These are phyloP conservation scores for Ochromonas danica DNA, from an alignment of 108 stramenopile species.

Conservation along the genomic window DNA sequence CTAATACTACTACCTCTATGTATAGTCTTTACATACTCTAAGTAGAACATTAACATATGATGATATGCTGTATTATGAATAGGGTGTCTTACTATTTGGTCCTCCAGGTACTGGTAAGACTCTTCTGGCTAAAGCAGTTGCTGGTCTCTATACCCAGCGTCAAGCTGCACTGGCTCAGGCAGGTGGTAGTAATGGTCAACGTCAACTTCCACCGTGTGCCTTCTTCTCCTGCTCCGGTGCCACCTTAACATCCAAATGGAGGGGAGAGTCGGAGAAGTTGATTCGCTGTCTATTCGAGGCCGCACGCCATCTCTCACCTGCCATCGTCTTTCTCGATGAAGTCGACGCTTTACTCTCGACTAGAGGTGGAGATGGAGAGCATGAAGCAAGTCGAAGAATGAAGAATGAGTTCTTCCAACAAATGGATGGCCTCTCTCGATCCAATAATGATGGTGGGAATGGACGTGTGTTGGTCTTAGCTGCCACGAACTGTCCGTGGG, in stretches of 20 bases:
- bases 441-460: conserved; percentile 13
- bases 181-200: too few species aligned
- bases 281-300: conserved; percentile 77
- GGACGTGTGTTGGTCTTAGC: conserved; percentile 68
- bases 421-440: conserved; percentile 70
- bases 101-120: conserved; percentile 75
- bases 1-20: background rate
- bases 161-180: background rate
- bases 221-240: conserved; percentile 32
- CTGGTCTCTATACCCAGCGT: conserved; percentile 76
- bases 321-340: conserved; percentile 87
- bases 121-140: conserved; percentile 97
- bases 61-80: background rate
- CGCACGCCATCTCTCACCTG: conserved; percentile 68
- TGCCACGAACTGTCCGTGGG: conserved; percentile 91
- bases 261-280: conserved; percentile 41
- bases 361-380: conserved; percentile 65
- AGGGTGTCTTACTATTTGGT: conserved; percentile 69
- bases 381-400: conserved; percentile 81
- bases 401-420: conserved; percentile 94
- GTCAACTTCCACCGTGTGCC: background rate
- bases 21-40: too few species aligned
- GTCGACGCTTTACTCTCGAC: conserved; percentile 83
- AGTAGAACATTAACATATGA: background rate
- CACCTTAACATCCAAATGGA: conserved; percentile 18